These are phyloP conservation scores for Macrolepiota albuminosa DNA, from an alignment of 768 basidiomycete genomes.

Conservation along the genomic window DNA sequence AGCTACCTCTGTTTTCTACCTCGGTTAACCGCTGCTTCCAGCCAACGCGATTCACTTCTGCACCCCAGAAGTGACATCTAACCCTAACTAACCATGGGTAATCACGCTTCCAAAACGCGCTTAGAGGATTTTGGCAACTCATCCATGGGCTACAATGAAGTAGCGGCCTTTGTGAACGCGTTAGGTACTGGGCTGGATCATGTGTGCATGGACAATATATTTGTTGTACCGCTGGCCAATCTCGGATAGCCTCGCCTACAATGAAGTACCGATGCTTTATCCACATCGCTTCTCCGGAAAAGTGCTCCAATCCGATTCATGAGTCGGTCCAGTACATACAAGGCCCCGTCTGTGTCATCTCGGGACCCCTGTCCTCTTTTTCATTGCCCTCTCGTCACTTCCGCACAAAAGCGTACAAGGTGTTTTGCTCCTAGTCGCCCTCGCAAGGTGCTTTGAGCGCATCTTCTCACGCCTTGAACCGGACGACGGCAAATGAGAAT, in stretches of 20 bases:
- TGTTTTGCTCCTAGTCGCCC: conserved; percentile 12
- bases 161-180: conserved; percentile 18
- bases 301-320: conserved; percentile 26
- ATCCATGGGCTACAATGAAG: conserved; percentile 17
- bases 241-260: conserved; percentile 23
- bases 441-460: conserved; percentile 19
- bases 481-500: conserved; percentile 13
- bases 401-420: conserved; percentile 24
- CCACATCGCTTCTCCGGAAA: conserved; percentile 51
- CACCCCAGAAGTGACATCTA: conserved; percentile 47
- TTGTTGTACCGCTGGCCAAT: conserved; percentile 7
- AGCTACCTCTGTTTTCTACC: conserved; percentile 23
- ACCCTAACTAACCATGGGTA: conserved; percentile 49
- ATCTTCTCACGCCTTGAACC: conserved; percentile 12
- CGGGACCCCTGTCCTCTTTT: conserved; percentile 39
- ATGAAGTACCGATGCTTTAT: conserved; percentile 31
- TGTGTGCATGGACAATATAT: conserved; percentile 8
- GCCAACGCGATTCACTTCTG: conserved; percentile 44
- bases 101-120: conserved; percentile 24
- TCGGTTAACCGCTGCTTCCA: conserved; percentile 39
- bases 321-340: conserved; percentile 31
- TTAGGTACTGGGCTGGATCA: conserved; percentile 12
- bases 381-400: conserved; percentile 9
- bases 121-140: conserved; percentile 23
- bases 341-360: conserved; percentile 45